Conservation (phyloP, 1,284 basidiomycete genomes). For the Kalmanozyma brasiliensis region DNA sequence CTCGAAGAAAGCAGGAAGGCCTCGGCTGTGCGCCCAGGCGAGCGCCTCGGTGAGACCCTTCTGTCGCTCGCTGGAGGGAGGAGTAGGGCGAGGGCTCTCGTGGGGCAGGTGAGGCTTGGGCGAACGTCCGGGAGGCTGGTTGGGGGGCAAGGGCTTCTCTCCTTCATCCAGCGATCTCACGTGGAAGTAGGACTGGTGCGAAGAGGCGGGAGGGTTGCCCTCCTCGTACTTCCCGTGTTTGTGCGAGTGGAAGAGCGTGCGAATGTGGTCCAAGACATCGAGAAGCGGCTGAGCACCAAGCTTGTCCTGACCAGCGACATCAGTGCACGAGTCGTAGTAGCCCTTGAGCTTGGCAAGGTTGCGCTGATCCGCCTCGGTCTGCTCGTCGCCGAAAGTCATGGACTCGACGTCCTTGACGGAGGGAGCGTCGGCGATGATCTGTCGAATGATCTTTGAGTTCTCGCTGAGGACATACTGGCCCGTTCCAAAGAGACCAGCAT, state of each 20-base stretch:
- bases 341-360: slow-evolving; percentile 82
- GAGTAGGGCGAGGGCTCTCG: slow-evolving; percentile 45
- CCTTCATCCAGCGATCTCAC: slow-evolving; percentile 71
- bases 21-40: slow-evolving; percentile 81
- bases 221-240: slow-evolving; percentile 70
- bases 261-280: slow-evolving; percentile 69
- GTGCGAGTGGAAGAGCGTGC: slow-evolving; percentile 47
- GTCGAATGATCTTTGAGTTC: slow-evolving; percentile 67
- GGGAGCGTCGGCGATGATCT: slow-evolving; percentile 66
- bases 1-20: slow-evolving; percentile 78
- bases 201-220: slow-evolving; percentile 71
- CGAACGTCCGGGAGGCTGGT: slow-evolving; percentile 49
- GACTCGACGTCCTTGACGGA: slow-evolving; percentile 66
- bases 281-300: slow-evolving; percentile 70
- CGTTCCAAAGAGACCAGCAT: slow-evolving; percentile 72
- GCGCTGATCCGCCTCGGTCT: slow-evolving; percentile 72
- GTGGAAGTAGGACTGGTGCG: slow-evolving; percentile 72
- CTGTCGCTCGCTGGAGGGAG: slow-evolving; percentile 61
- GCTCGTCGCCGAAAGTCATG: slow-evolving; percentile 7
- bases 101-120: slow-evolving; percentile 54
- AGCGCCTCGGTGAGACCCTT: slow-evolving; percentile 80
- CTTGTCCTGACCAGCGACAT: slow-evolving; percentile 73
- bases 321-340: slow-evolving; percentile 84
- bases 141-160: slow-evolving; percentile 49
- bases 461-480: slow-evolving; percentile 44